Conservation (phyloP, 805 yeast species). For the Candida yuanshanica region DNA sequence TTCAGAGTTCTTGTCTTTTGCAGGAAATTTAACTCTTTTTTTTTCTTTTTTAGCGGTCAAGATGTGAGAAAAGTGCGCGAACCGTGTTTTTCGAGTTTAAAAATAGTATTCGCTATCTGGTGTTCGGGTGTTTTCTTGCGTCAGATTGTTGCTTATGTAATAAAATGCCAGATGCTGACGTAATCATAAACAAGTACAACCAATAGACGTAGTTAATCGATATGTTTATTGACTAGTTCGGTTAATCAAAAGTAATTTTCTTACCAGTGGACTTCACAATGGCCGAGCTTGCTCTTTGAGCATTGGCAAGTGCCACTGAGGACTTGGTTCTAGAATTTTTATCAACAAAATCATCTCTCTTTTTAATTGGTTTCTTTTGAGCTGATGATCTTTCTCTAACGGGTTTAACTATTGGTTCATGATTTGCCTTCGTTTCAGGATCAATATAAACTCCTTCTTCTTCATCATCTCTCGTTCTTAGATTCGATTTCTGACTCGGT, state of each 20-base stretch:
- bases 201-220: too few species aligned
- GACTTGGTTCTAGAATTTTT: conserved; percentile 39
- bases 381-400: conserved; percentile 18
- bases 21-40: too few species aligned
- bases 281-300: conserved; percentile 85
- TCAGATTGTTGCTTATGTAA: not conserved
- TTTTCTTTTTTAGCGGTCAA: too few species aligned
- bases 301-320: conserved; percentile 80
- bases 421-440: conserved; percentile 6
- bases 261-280: conserved; percentile 90
- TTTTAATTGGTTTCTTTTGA: conserved; percentile 7
- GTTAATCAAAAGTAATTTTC: conserved; percentile 43
- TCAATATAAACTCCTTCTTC: conserved; percentile 13
- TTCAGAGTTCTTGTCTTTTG: too few species aligned
- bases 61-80: too few species aligned
- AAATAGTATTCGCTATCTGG: not conserved
- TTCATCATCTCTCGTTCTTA: conserved; percentile 22
- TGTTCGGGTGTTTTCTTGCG: not conserved
- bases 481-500: conserved; percentile 19
- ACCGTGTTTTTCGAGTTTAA: not conserved
- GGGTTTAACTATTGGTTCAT: conserved; percentile 17
- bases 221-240: too few species aligned
- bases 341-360: conserved; percentile 5
- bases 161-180: too few species aligned
- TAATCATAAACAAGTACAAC: too few species aligned